A percentile compares a stretch with the other conserved stretches of the same genome.
phyloP scores from a whole-genome alignment of 139 green algal genomes.

The Chlamydomonas sp. region DNA sequence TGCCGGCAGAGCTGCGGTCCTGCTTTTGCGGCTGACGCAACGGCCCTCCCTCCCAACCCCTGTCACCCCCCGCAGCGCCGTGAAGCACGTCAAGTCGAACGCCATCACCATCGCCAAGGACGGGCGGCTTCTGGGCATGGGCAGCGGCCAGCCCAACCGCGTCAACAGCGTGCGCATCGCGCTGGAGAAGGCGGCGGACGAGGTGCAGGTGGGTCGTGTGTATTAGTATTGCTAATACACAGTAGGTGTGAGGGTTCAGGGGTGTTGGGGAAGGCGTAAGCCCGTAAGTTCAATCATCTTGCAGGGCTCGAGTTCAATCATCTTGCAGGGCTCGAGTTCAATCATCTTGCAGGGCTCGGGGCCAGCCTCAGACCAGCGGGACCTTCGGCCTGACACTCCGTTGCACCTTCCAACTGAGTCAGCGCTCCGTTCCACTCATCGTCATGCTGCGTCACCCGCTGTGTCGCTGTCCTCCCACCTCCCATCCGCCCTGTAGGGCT shows the following conservation, averaged over 20 bases:
- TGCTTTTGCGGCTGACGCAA: no score
- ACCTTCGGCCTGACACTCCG: background rate
- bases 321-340: no score
- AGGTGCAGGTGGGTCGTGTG: conserved; percentile 67
- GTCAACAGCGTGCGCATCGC: conserved; percentile 94
- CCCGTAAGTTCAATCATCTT: no score
- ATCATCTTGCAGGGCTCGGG: no score
- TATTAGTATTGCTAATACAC: background rate
- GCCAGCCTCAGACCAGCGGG: background rate
- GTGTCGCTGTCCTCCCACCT: background rate
- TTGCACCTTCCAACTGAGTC: background rate
- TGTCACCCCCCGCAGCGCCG: conserved; percentile 27
- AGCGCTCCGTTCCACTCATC: no score
- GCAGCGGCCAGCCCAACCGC: conserved; percentile 98
- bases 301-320: no score
- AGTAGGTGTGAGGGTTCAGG: no score
- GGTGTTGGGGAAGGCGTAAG: no score
- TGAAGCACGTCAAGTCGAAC: conserved; percentile 99
- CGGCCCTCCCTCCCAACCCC: background rate
- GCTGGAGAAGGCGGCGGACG: conserved; percentile 93
- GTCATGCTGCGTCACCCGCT: background rate
- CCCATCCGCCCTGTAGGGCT: conserved; percentile 65
- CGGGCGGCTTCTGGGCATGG: conserved; percentile 95
- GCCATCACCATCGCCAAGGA: conserved; percentile 98
- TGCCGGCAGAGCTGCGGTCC: no score